Evolutionary conservation across 192 early-diverging fungal species (phyloP).

Genomic region (Mortierella antarctica): DNA sequence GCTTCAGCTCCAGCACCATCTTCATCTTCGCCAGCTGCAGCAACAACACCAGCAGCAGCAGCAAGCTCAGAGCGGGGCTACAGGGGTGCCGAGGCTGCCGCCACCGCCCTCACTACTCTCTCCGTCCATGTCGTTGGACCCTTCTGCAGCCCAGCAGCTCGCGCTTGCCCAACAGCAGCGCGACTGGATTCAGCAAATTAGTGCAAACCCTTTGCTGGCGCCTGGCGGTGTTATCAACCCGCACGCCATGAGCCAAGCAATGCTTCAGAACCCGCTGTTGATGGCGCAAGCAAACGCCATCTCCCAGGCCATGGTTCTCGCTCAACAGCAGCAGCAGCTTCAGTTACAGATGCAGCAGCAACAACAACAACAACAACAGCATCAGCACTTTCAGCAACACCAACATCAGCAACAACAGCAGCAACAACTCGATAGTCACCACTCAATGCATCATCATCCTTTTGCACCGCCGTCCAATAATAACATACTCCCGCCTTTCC

Average conservation of each 20-base stretch:
- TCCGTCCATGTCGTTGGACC: conserved; percentile 9
- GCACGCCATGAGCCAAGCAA: conserved; percentile 50
- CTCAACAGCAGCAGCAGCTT: conserved; percentile 16
- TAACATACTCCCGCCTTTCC: conserved; percentile 15
- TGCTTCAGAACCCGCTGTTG: conserved; percentile 42
- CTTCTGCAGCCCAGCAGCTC: conserved; percentile 11
- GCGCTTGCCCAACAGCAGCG: conserved; percentile 30
- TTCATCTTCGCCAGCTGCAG: conserved; percentile 48
- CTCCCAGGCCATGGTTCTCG: conserved; percentile 42
- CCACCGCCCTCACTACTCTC: neutral
- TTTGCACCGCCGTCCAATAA: conserved; percentile 1
- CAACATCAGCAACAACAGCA: conserved; percentile 33
- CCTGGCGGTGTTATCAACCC: conserved; percentile 34
- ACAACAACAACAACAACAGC: conserved; percentile 32
- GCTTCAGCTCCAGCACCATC: conserved; percentile 43
- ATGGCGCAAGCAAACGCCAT: conserved; percentile 53
- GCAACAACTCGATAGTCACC: conserved; percentile 16
- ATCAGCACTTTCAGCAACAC: conserved; percentile 15
- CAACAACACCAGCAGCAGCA: conserved; percentile 48
- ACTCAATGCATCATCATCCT: conserved; percentile 6
- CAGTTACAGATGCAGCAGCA: conserved; percentile 33
- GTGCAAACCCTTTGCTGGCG: conserved; percentile 25
- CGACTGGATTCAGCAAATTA: conserved; percentile 37
- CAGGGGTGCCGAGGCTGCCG: conserved; percentile 10
- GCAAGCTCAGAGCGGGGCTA: neutral